Conservation (phyloP, 441 rosid species). For the Isatis lusitanica region DNA sequence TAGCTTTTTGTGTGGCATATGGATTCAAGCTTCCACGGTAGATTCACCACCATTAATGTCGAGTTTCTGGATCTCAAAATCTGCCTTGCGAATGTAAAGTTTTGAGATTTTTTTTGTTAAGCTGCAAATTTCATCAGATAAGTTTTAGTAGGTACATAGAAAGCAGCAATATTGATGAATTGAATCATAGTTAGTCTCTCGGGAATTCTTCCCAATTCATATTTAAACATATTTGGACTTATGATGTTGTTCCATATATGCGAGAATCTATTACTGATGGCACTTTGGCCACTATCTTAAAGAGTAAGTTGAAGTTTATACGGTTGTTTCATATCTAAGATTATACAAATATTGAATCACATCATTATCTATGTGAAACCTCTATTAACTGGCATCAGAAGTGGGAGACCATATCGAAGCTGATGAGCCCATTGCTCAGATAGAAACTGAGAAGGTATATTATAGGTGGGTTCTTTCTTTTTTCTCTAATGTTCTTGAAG, state of each 20-base stretch:
- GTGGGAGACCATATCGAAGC: slow-evolving; percentile 56
- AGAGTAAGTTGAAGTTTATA: slow-evolving; percentile 40
- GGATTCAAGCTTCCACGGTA: slow-evolving; percentile 65
- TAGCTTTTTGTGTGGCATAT: slow-evolving; percentile 66
- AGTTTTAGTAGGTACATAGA: too few relatives aligned
- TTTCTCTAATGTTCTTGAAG: background rate
- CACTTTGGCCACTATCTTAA: slow-evolving; percentile 47
- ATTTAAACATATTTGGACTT: too few relatives aligned
- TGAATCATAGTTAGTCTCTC: too few relatives aligned
- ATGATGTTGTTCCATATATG: slow-evolving; percentile 58
- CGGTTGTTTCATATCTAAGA: background rate
- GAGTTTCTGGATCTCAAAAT: slow-evolving; percentile 88
- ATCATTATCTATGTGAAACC: background rate
- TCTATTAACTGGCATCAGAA: slow-evolving; percentile 35
- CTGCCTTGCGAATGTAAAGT: slow-evolving; percentile 66
- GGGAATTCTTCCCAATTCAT: too few relatives aligned
- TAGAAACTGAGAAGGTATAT: slow-evolving; percentile 61
- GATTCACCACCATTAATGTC: slow-evolving; percentile 74
- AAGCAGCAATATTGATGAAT: too few relatives aligned
- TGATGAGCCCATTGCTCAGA: slow-evolving; percentile 60
- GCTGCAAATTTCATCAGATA: background rate
- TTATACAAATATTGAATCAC: background rate
- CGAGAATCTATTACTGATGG: slow-evolving; percentile 65
- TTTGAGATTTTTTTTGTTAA: background rate
- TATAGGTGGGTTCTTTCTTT: background rate